phyloP scores from a whole-genome alignment of 495 filamentous ascomycete species.

The Cryomyces minteri region DNA sequence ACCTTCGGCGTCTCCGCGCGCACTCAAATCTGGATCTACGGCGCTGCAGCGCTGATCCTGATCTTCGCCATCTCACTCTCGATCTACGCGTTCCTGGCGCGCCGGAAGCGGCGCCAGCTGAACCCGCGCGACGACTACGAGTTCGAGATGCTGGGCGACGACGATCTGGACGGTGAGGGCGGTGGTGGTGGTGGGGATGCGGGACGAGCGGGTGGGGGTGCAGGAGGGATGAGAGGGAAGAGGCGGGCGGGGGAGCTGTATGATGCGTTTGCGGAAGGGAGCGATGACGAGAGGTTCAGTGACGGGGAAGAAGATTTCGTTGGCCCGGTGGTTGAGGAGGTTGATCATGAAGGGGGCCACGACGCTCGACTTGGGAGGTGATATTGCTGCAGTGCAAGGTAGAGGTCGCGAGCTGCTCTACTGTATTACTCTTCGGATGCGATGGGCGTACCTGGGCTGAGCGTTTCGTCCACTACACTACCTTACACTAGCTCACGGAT shows the following conservation, averaged over 20 bases:
- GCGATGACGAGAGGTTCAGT: conserved; percentile 50
- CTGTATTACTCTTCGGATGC: too few species aligned
- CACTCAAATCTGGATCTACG: conserved; percentile 93
- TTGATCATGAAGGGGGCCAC: too few species aligned
- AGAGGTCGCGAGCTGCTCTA: too few species aligned
- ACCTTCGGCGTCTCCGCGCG: conserved; percentile 85
- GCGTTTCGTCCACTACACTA: too few species aligned
- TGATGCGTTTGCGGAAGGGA: conserved; percentile 76
- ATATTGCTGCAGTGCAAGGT: too few species aligned
- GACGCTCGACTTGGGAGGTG: too few species aligned
- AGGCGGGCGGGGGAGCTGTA: conserved; percentile 72
- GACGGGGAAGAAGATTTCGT: conserved; percentile 24
- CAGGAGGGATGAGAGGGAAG: conserved; percentile 20
- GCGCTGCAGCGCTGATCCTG: conserved; percentile 62
- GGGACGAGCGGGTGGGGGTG: conserved; percentile 15
- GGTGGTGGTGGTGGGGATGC: conserved; percentile 10
- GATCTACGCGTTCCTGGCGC: conserved; percentile 59
- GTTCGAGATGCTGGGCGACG: conserved; percentile 78
- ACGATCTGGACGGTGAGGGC: conserved; percentile 48
- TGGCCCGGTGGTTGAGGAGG: too few species aligned
- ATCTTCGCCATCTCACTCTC: conserved; percentile 67
- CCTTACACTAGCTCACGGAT: too few species aligned
- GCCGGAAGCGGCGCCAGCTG: conserved; percentile 55
- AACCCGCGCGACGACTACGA: conserved; percentile 75
- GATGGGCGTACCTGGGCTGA: too few species aligned